Percentiles rank a stretch among this genome's conserved stretches.
These are phyloP conservation scores for Cordia subcordata DNA, from an alignment of 257 asterid species.

Conservation along the genomic window DNA sequence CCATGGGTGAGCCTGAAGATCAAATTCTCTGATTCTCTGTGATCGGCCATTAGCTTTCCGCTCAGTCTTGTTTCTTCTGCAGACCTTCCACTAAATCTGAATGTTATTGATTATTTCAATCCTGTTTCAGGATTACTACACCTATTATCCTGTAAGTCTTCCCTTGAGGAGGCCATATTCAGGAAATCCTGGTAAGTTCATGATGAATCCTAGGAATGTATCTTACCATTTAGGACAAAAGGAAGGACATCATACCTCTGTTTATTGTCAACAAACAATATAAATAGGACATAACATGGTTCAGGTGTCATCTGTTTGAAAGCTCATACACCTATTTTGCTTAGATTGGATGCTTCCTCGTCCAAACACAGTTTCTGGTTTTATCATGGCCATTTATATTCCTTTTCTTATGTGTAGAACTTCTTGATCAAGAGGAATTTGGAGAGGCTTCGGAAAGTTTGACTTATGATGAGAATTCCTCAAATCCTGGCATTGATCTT, in stretches of 20 bases:
- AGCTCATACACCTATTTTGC: background rate
- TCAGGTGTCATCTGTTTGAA: too few relatives aligned
- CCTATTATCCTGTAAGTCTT: constrained; percentile 61
- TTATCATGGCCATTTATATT: background rate
- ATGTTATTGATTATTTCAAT: constrained; percentile 6
- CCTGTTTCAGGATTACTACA: constrained; percentile 56
- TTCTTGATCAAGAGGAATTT: constrained; percentile 74
- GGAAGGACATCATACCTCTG: too few relatives aligned
- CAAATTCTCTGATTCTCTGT: constrained; percentile 7
- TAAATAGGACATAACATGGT: too few relatives aligned
- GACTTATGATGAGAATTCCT: constrained; percentile 37
- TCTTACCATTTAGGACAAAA: background rate
- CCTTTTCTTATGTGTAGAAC: constrained; percentile 40
- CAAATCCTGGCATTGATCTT: constrained; percentile 46
- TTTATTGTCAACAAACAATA: too few relatives aligned
- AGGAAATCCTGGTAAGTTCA: constrained; percentile 76
- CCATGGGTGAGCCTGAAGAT: constrained; percentile 65
- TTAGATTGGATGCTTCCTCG: background rate
- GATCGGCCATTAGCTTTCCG: background rate
- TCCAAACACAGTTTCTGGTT: background rate
- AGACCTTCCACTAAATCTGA: too few relatives aligned
- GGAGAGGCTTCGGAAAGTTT: constrained; percentile 32
- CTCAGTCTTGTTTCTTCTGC: background rate
- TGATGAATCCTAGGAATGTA: background rate
- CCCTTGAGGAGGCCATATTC: constrained; percentile 85